Base-by-base conservation (phyloP, 345 rosid genomes). In the Geranium brycei region DNA sequence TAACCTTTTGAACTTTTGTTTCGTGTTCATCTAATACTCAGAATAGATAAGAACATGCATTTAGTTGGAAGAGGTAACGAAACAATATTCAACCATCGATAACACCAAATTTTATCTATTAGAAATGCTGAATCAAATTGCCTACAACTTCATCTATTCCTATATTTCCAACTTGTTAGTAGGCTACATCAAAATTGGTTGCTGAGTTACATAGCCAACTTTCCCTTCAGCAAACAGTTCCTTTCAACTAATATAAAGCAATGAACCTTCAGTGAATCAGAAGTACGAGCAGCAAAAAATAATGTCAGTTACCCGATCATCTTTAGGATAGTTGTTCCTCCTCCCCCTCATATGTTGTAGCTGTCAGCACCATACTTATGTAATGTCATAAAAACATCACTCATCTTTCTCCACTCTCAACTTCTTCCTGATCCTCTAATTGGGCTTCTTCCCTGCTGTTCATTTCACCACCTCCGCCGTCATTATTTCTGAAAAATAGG, bases 351-450 rank as follows among this genome's bases (percentile, higher is more conserved):
- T 35, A 35, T 35, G 28, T 23, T 23, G 28, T 23, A 23, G 28
- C 1, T 23, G 28, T 23, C 28, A 23, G 28, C 28, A 23, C 28
- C 28, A 23, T 23, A 23, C 1, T 23, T 23, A 23, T 47, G 3
- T 6, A 47, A 47, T 8, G 11, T 8, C 13, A 47, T 47, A 56
- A 56, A 41, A 17, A 55, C 61, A 13, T 40, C 62, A 8, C 66
- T 65, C 60, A 62, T 69, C 71, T 68, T 35, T 90, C 97, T 14
- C 81, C 77, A 3, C 86, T 85, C 41, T 88, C 99, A 7, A 85
- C 86, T 71, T 93, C 99, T 66, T 93, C 99, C 72, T 85, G 92
- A 76, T 93, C 99, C 69, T 93, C 99, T 63, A 87, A 67, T 32
- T 76, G 88, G 57, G 85, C 71, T 73, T 87, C 91, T 75, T 93